Conservation (phyloP, 2,329 filamentous ascomycete species). For the Dothistroma septosporum region DNA sequence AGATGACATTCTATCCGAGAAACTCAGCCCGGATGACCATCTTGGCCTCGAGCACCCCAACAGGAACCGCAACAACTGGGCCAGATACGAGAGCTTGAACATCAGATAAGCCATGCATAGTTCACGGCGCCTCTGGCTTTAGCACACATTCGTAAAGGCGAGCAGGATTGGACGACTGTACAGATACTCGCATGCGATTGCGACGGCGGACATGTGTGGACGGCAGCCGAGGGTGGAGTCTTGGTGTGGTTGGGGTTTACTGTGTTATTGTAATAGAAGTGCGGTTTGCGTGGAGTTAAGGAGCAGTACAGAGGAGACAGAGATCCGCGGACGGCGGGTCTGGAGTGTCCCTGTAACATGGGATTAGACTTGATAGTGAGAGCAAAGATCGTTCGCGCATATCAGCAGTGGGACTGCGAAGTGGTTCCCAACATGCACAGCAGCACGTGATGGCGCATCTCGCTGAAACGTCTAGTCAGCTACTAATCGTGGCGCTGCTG, state of each 20-base stretch:
- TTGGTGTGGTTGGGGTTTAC: not conserved
- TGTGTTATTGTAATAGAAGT: constrained; percentile 1
- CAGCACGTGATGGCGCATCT: not conserved
- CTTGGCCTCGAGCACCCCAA: constrained; percentile 59
- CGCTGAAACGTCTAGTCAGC: no score
- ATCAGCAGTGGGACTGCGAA: not conserved
- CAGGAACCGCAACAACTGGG: constrained; percentile 57
- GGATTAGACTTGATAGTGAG: not conserved
- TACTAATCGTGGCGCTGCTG: not conserved
- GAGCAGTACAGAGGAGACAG: not conserved
- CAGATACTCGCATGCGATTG: constrained; percentile 5
- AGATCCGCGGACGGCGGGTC: not conserved
- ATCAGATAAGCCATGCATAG: constrained; percentile 47
- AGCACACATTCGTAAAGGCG: not conserved
- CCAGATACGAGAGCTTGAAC: constrained; percentile 60
- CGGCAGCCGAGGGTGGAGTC: not conserved
- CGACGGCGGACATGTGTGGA: not conserved
- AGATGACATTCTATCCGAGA: constrained; percentile 48
- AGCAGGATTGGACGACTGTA: not conserved
- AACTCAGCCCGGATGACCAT: constrained; percentile 40
- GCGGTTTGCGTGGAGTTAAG: constrained; percentile 2
- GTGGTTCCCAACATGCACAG: not conserved
- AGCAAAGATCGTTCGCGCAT: not conserved
- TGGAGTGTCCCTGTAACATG: not conserved
- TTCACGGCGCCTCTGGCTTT: not conserved